Evolutionary conservation across 768 basidiomycete species (phyloP).

Genomic region (Leccinum uliginosum): DNA sequence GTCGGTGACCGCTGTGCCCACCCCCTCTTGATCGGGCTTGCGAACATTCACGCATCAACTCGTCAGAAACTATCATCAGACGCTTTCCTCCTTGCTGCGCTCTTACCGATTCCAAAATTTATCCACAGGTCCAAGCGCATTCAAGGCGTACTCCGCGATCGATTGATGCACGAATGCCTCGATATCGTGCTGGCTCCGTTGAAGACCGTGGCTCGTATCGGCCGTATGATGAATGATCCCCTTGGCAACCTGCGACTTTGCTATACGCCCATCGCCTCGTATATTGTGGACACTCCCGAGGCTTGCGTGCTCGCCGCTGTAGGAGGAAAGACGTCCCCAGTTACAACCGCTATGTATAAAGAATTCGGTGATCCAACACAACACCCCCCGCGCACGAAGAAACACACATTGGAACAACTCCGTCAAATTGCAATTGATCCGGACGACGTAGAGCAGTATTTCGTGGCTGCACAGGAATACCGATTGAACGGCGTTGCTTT

Average conservation of each 20-base stretch:
- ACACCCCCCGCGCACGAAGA: not conserved
- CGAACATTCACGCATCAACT: not conserved
- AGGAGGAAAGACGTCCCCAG: not conserved
- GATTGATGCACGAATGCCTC: not conserved
- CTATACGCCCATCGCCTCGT: not conserved
- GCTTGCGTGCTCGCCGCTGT: not conserved
- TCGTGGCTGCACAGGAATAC: not conserved
- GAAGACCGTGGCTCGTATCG: not conserved
- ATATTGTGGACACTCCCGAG: not conserved
- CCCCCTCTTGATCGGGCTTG: not conserved
- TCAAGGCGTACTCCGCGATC: not conserved
- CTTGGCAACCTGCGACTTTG: not conserved
- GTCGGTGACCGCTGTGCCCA: not conserved
- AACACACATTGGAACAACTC: not conserved
- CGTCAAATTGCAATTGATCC: not conserved
- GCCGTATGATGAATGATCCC: not conserved
- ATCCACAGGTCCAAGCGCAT: not conserved
- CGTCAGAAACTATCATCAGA: not conserved
- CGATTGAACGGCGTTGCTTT: not conserved
- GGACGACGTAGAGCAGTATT: not conserved
- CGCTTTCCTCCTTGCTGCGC: not conserved
- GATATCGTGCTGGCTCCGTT: not conserved
- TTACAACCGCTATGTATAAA: not conserved
- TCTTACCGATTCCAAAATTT: not conserved
- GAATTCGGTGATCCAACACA: not conserved